Conservation (phyloP, 2,329 filamentous ascomycete genomes). For the Pseudonectria buxi region DNA sequence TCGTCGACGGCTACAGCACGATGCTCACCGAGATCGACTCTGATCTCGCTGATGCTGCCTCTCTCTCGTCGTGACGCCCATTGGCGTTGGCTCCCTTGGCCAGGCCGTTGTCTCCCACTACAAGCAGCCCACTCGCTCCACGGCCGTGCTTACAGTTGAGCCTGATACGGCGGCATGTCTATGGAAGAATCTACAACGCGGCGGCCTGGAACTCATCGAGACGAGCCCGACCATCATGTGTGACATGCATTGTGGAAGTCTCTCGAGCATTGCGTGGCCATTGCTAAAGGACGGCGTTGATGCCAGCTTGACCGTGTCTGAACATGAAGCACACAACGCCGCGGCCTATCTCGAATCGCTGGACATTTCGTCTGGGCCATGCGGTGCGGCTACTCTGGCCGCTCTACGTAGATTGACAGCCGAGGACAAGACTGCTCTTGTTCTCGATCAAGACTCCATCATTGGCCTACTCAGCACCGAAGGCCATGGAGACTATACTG, state of each 20-base stretch:
- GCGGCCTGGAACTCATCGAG: conserved; percentile 39
- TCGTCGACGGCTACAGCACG: conserved; percentile 71
- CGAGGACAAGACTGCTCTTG: conserved; percentile 27
- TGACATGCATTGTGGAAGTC: conserved; percentile 66
- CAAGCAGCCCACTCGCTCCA: conserved; percentile 36
- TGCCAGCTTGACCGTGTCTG: conserved; percentile 52
- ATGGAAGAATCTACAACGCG: conserved; percentile 43
- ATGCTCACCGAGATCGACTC: conserved; percentile 62
- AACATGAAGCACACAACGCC: conserved; percentile 55
- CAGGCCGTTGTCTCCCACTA: conserved; percentile 62
- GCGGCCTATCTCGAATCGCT: conserved; percentile 43
- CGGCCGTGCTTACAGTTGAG: conserved; percentile 59
- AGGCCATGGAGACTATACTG: conserved; percentile 46
- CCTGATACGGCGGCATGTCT: conserved; percentile 58
- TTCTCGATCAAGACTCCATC: conserved; percentile 41
- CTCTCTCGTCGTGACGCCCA: conserved; percentile 55
- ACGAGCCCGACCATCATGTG: conserved; percentile 65
- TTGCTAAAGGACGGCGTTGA: conserved; percentile 52
- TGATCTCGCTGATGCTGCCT: conserved; percentile 39
- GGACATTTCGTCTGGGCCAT: conserved; percentile 51
- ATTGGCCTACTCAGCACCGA: conserved; percentile 60
- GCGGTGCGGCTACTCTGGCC: conserved; percentile 52
- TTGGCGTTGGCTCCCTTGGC: conserved; percentile 67
- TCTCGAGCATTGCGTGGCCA: conserved; percentile 60
- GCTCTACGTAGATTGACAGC: conserved; percentile 45